phyloP scores from a whole-genome alignment of 2,329 filamentous ascomycete genomes.

The Sclerotinia spermophila region DNA sequence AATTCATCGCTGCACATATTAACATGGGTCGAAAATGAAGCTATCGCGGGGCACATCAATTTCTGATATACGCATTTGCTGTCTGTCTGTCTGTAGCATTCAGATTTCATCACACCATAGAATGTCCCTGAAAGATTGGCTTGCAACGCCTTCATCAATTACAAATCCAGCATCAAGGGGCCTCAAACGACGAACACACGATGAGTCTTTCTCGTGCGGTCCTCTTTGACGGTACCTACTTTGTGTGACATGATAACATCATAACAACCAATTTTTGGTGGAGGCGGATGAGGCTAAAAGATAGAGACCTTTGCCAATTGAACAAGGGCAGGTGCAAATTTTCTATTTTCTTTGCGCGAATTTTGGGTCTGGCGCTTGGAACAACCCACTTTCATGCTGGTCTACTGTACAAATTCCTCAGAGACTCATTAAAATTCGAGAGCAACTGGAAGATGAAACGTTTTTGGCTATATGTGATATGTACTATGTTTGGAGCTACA shows the following conservation, averaged over 20 bases:
- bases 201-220: slow-evolving; percentile 11
- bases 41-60: neutral
- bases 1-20: slow-evolving; percentile 15
- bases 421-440: neutral
- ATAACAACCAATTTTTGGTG: neutral
- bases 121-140: neutral
- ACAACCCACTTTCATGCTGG: slow-evolving; percentile 10
- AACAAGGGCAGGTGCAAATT: slow-evolving; percentile 9
- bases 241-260: slow-evolving; percentile 5
- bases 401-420: neutral
- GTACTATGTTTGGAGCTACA: neutral
- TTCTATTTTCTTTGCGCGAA: slow-evolving; percentile 5
- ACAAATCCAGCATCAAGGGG: slow-evolving; percentile 4
- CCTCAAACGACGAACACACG: slow-evolving; percentile 3
- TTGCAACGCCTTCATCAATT: neutral
- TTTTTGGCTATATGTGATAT: neutral
- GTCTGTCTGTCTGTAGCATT: neutral
- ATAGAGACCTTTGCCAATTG: slow-evolving; percentile 3
- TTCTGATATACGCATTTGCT: neutral
- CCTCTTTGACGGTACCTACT: slow-evolving; percentile 5
- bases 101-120: slow-evolving; percentile 16
- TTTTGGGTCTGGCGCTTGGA: neutral
- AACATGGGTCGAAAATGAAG: slow-evolving; percentile 8
- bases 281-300: neutral
- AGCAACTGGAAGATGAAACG: neutral